These are phyloP conservation scores for Rosa persica DNA, from an alignment of 306 rosid species.

Conservation along the genomic window DNA sequence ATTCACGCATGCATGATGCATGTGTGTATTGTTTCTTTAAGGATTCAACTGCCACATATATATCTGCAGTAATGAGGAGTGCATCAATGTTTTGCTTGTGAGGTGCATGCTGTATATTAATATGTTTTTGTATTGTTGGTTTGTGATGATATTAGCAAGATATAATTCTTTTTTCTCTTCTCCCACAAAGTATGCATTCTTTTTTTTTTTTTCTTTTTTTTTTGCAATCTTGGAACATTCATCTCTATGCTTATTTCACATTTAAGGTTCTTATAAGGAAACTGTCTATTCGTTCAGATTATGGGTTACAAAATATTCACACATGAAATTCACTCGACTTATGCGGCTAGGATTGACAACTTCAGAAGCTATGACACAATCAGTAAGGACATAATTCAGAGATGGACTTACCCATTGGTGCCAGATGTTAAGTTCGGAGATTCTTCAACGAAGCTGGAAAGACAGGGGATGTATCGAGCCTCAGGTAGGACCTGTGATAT, in stretches of 20 bases:
- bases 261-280: conserved; percentile 24
- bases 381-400: conserved; percentile 93
- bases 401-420: conserved; percentile 97
- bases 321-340: conserved; percentile 86
- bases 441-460: conserved; percentile 65
- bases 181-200: not conserved
- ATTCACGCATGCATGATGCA: not conserved
- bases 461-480: conserved; percentile 92
- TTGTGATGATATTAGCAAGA: not conserved
- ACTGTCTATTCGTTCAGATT: conserved; percentile 57
- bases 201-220: too few relatives aligned
- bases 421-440: conserved; percentile 85
- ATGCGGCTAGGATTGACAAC: conserved; percentile 96
- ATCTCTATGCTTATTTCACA: not conserved
- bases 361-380: conserved; percentile 91
- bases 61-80: not conserved
- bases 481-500: conserved; percentile 44
- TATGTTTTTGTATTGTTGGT: not conserved
- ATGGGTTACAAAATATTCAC: conserved; percentile 96
- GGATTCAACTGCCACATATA: not conserved
- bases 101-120: not conserved
- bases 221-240: conserved; percentile 22
- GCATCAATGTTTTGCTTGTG: not conserved
- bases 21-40: not conserved
- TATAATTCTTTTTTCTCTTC: not conserved